Conservation (phyloP, 169 alveolate genomes). For the Plasmodium falciparum region DNA sequence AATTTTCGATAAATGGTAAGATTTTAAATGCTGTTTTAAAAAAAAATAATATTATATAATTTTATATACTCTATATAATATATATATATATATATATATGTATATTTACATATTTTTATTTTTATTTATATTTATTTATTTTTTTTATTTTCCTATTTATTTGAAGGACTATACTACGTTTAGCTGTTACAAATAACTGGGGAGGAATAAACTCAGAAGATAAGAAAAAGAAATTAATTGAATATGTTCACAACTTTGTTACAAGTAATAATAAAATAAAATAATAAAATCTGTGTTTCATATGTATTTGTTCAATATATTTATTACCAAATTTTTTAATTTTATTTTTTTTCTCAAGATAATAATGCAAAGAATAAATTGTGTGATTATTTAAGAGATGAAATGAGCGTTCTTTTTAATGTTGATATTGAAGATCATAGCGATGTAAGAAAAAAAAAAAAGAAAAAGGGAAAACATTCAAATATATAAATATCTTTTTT, state of each 20-base stretch:
- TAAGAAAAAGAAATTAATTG: slow-evolving; percentile 59
- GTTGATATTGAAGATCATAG: slow-evolving; percentile 72
- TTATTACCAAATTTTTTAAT: neutral
- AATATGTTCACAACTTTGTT: slow-evolving; percentile 50
- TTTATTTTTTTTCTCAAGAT: slow-evolving; percentile 17
- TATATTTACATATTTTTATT: neutral
- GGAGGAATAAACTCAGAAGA: slow-evolving; percentile 69
- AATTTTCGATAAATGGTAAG: slow-evolving; percentile 62
- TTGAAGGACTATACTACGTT: slow-evolving; percentile 56
- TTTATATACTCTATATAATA: neutral
- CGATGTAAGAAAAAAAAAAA: slow-evolving; percentile 35
- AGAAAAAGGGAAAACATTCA: neutral
- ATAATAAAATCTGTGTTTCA: neutral
- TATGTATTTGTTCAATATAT: slow-evolving; percentile 3
- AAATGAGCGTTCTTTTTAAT: slow-evolving; percentile 50
- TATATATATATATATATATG: slow-evolving; percentile 2
- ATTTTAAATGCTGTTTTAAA: neutral
- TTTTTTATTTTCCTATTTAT: neutral
- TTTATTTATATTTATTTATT: neutral
- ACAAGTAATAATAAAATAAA: slow-evolving; percentile 13
- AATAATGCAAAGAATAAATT: slow-evolving; percentile 29
- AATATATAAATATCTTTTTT: neutral
- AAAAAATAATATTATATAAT: neutral
- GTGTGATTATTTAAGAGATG: slow-evolving; percentile 60
- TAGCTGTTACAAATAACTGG: slow-evolving; percentile 71